Evolutionary conservation across 441 rosid genomes (phyloP).

Genomic region (Corymbia citriodora): DNA sequence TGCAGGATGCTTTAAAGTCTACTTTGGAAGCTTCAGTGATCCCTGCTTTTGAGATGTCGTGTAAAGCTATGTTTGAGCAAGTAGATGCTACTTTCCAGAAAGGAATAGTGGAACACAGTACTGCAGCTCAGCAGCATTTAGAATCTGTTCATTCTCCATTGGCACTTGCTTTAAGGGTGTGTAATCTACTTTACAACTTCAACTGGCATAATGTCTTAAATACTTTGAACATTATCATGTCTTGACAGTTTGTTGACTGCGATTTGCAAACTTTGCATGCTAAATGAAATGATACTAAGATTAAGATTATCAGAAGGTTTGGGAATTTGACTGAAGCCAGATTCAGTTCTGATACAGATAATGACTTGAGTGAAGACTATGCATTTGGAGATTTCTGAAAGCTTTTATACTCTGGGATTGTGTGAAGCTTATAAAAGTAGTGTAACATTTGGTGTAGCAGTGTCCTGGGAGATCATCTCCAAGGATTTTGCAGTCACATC

Average conservation of each 20-base stretch:
- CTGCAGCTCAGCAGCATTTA: slow-evolving; percentile 45
- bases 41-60: slow-evolving; percentile 68
- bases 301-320: not conserved
- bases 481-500: not conserved
- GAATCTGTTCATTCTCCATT: slow-evolving; percentile 51
- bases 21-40: slow-evolving; percentile 46
- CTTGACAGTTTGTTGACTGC: not conserved
- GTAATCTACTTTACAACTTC: not conserved
- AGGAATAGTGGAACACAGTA: slow-evolving; percentile 57
- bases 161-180: slow-evolving; percentile 50
- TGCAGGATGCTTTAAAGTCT: slow-evolving; percentile 51
- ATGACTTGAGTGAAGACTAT: not conserved
- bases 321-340: not conserved
- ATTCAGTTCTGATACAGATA: not conserved
- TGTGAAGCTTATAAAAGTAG: not conserved
- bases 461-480: not conserved
- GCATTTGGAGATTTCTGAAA: not conserved
- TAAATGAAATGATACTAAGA: not conserved
- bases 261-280: not conserved
- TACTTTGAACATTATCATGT: not conserved
- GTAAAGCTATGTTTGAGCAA: slow-evolving; percentile 67
- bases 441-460: not conserved
- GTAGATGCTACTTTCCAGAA: slow-evolving; percentile 56
- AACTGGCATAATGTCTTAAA: not conserved
- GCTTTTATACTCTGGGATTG: not conserved